Evolutionary conservation across 345 rosid species (phyloP), one percentile per base, ranked within the genome.

Genomic region (Hypericum androsaemum): DNA sequence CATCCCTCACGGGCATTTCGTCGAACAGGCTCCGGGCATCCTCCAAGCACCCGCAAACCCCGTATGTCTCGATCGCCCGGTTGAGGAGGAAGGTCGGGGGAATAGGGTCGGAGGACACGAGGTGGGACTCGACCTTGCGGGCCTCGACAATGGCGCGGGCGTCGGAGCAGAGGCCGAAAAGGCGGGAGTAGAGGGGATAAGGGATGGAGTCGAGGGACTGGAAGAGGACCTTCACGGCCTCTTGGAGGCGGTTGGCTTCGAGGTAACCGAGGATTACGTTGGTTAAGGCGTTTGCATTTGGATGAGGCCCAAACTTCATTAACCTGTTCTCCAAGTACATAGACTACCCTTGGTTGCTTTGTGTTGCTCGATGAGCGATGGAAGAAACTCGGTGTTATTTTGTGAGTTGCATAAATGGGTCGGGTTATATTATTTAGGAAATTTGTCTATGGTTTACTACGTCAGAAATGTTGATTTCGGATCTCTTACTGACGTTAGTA

Each of bases 1-100:
- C 97, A 59, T 89, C 81, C 63, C 86, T 78, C n/a, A 69, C 61
- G 59, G 82, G 83, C 94, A 86, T 86, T 82, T 86, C 77, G 56
- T 84, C 90, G 12, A 89, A 89, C 80, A 86, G 64, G 46, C 67
- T 78, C 14, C 61, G 57, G 5, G 97, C 97, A 59, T 83, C 89
- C 0, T 16, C 37, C 72, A 78, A 43, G 43, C 76, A 78, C 2
- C 77, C 71, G 52, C 88, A 78, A 47, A 62, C 63, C 6, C 84
- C 94, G 9, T 75, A 89, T 0, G 82, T 17, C 54, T 86, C 95
- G 12, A 86, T 78, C 0, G 94, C 89, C 15, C 94, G 82, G 57
- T 89, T 89, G 59, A 78, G 32, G 0, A 83, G 65, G 49, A 74
- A 81, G 22, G 65, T 43, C 1, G 88, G 95, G 0, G 97, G 90